Evolutionary conservation across 345 rosid genomes (phyloP).

Genomic region (Euphorbia lathyris): DNA sequence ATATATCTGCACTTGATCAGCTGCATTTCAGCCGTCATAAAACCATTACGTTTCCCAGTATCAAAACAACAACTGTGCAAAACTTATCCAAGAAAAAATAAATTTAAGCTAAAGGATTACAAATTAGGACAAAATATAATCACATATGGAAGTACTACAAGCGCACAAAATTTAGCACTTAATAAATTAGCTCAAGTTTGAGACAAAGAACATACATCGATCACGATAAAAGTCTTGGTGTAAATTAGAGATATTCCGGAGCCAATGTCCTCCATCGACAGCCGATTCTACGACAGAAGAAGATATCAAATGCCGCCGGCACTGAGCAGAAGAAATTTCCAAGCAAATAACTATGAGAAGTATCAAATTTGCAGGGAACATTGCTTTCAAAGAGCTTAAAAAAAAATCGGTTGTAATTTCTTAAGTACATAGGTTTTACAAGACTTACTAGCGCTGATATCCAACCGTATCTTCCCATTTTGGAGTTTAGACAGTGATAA

Average conservation of each 20-base stretch:
- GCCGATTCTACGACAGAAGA: constrained; percentile 26
- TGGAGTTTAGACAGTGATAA: not conserved
- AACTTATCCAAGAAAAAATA: constrained; percentile 24
- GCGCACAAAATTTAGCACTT: not conserved
- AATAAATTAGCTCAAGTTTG: not conserved
- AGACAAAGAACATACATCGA: constrained; percentile 36
- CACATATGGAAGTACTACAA: constrained; percentile 4
- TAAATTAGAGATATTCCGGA: constrained; percentile 15
- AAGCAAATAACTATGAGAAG: not conserved
- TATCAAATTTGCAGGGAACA: not conserved
- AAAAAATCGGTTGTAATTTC: not conserved
- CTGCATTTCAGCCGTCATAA: constrained; percentile 28
- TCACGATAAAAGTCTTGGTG: constrained; percentile 18
- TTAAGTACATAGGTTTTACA: not conserved
- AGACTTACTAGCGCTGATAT: constrained; percentile 42
- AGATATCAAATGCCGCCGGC: constrained; percentile 44
- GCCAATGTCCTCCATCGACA: constrained; percentile 17
- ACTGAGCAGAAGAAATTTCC: constrained; percentile 30
- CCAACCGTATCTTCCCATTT: constrained; percentile 56
- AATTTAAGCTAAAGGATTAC: constrained; percentile 1
- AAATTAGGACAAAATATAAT: not conserved
- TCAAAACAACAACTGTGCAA: constrained; percentile 34
- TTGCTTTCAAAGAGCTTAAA: not conserved
- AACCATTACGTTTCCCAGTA: constrained; percentile 30
- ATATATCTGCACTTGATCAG: constrained; percentile 39